Conservation (phyloP, 2,329 filamentous ascomycete species). For the Fonsecaea pedrosoi region DNA sequence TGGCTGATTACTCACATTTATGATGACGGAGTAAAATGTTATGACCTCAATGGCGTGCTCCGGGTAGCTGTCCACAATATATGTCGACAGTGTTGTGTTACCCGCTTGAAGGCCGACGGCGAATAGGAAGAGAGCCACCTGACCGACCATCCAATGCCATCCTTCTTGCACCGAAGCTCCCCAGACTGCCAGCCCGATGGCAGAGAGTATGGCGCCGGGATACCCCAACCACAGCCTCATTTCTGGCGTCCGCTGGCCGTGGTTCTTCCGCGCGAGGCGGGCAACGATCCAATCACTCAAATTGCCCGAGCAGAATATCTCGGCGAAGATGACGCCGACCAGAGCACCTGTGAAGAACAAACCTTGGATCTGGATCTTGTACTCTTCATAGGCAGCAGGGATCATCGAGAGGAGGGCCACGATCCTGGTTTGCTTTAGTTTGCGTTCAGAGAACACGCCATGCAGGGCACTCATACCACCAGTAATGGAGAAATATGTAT, state of each 20-base stretch:
- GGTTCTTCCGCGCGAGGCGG: conserved; percentile 10
- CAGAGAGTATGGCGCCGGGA: conserved; percentile 19
- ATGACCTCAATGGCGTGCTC: conserved; percentile 24
- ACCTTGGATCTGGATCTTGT: conserved; percentile 23
- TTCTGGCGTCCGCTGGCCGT: conserved; percentile 15
- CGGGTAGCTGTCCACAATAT: conserved; percentile 27
- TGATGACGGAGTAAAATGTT: conserved; percentile 27
- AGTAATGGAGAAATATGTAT: conserved; percentile 27
- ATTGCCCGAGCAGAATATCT: conserved; percentile 23
- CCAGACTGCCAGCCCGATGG: conserved; percentile 20
- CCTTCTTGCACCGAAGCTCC: conserved; percentile 16
- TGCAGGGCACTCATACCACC: conserved; percentile 14
- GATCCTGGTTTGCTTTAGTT: conserved; percentile 17
- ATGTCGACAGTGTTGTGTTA: conserved; percentile 23
- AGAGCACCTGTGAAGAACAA: conserved; percentile 20
- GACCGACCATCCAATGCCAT: conserved; percentile 26
- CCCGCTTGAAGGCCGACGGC: conserved; percentile 24
- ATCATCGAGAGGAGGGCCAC: conserved; percentile 17
- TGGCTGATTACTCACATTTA: conserved; percentile 20
- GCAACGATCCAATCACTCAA: conserved; percentile 23
- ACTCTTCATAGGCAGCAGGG: conserved; percentile 22
- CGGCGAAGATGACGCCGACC: conserved; percentile 20
- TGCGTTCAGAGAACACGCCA: not conserved
- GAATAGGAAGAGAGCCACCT: conserved; percentile 26
- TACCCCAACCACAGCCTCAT: conserved; percentile 25